Evolutionary conservation across 306 rosid species (phyloP).

Genomic region (Ceratonia siliqua): DNA sequence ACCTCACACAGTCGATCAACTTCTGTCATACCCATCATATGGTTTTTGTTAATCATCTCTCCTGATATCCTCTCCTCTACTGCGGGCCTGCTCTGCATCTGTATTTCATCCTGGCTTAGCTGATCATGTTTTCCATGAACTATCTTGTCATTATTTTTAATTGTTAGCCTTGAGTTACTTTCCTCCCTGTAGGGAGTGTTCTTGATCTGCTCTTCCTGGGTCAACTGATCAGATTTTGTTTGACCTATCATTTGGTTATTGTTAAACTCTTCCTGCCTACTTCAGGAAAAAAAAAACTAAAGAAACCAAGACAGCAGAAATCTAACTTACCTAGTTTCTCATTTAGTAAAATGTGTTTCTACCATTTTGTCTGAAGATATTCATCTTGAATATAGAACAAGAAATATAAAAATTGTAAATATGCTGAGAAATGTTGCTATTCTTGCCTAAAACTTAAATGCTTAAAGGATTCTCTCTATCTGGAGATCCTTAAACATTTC

Average conservation of each 20-base stretch:
- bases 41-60: neutral
- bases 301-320: no score
- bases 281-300: neutral
- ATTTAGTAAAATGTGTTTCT: neutral
- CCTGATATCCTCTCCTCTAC: neutral
- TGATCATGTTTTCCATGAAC: neutral
- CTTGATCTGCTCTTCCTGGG: neutral
- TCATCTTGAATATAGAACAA: neutral
- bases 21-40: neutral
- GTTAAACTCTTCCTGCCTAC: neutral
- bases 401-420: neutral
- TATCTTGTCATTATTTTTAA: neutral
- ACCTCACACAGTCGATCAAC: constrained; percentile 14
- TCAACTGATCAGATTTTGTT: neutral
- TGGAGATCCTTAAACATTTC: constrained; percentile 51
- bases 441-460: constrained; percentile 11
- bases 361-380: neutral
- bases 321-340: neutral
- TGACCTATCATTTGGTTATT: neutral
- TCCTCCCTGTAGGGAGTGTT: neutral
- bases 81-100: neutral
- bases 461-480: constrained; percentile 17
- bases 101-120: neutral
- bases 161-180: neutral
- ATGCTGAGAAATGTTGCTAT: neutral